Evolutionary conservation across 805 yeast genomes (phyloP).

Genomic region (Middelhovenomyces tepae): DNA sequence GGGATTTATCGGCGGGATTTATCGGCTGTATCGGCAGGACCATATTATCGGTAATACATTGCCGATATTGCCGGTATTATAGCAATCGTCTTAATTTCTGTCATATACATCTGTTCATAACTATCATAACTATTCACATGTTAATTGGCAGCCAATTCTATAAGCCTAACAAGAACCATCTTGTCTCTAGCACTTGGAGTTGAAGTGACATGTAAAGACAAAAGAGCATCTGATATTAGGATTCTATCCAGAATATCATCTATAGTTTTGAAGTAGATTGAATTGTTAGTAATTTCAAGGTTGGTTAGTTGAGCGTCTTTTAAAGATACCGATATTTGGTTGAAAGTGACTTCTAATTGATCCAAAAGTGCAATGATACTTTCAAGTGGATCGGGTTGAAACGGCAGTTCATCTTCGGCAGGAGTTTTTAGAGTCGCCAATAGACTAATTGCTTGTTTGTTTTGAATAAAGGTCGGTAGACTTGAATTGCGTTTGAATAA

Average conservation of each 20-base stretch:
- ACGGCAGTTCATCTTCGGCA: constrained; percentile 12
- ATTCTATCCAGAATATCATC: background rate
- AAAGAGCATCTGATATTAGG: background rate
- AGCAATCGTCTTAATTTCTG: too few species aligned
- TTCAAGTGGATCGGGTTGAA: constrained; percentile 14
- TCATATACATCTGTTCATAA: too few species aligned
- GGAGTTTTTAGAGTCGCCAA: constrained; percentile 4
- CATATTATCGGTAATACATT: too few species aligned
- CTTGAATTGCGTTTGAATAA: too few species aligned
- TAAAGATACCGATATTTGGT: background rate
- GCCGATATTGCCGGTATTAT: too few species aligned
- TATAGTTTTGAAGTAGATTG: background rate
- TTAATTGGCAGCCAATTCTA: too few species aligned
- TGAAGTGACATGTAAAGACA: constrained; percentile 2
- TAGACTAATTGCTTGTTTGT: constrained; percentile 4
- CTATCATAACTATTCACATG: too few species aligned
- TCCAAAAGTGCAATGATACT: constrained; percentile 13
- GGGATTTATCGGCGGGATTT: too few species aligned
- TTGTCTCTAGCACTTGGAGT: background rate
- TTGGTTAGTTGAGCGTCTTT: background rate
- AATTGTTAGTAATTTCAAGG: background rate
- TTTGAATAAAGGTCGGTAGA: constrained; percentile 3
- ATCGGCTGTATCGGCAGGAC: too few species aligned
- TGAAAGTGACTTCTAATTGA: constrained; percentile 6
- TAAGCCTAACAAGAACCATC: background rate